These are phyloP conservation scores for Zygosaccharomyces rouxii DNA, from an alignment of 805 yeast species.

Conservation along the genomic window DNA sequence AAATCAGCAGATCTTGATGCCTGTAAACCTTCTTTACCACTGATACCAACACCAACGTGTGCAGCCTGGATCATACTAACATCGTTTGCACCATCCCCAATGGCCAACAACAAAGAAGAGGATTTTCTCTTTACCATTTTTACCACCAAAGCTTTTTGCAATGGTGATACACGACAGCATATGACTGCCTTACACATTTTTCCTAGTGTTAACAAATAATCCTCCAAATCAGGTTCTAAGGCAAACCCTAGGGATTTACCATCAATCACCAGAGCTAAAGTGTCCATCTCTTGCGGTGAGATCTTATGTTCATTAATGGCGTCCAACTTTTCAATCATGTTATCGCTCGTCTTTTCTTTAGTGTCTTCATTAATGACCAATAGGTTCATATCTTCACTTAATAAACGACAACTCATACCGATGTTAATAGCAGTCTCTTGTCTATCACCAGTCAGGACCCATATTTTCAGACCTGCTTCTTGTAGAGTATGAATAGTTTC, in stretches of 20 bases:
- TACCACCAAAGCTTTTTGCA: conserved; percentile 94
- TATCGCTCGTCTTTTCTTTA: conserved; percentile 68
- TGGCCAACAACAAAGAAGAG: conserved; percentile 70
- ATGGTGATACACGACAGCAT: conserved; percentile 96
- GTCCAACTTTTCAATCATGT: conserved; percentile 66
- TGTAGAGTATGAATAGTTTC: conserved; percentile 94
- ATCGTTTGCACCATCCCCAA: conserved; percentile 99
- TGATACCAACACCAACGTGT: conserved; percentile 97
- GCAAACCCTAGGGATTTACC: conserved; percentile 90
- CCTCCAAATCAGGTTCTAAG: conserved; percentile 74
- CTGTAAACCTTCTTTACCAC: conserved; percentile 99
- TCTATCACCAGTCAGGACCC: conserved; percentile 98
- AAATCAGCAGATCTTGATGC: conserved; percentile 98
- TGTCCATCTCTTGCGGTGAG: conserved; percentile 63
- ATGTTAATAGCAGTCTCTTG: conserved; percentile 98
- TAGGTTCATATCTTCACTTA: conserved; percentile 94
- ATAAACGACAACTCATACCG: conserved; percentile 94
- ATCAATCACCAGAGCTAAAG: conserved; percentile 87
- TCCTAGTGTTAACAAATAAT: conserved; percentile 71
- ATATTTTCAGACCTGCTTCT: conserved; percentile 92
- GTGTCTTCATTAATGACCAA: conserved; percentile 83
- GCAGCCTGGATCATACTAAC: conserved; percentile 99
- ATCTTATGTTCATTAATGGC: conserved; percentile 67
- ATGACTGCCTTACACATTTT: conserved; percentile 90
- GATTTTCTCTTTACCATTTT: conserved; percentile 85